phyloP scores from a whole-genome alignment of 768 basidiomycete genomes.

The Calocybe cyanea region DNA sequence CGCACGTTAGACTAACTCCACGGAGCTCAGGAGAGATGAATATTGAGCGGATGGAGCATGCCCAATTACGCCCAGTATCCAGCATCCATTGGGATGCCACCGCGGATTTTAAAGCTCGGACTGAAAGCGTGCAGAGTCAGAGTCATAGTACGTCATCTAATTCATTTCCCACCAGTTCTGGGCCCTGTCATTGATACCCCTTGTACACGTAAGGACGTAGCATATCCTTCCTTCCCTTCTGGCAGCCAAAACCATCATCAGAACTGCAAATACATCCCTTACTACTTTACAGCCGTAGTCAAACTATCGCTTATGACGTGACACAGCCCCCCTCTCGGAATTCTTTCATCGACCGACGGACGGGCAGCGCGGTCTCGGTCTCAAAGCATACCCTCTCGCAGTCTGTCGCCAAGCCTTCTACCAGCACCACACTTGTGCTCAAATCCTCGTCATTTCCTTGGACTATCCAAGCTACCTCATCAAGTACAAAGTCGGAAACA shows the following conservation, averaged over 20 bases:
- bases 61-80: too few species aligned
- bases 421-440: conserved; percentile 3
- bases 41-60: too few species aligned
- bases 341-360: conserved; percentile 4
- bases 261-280: conserved; percentile 6
- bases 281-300: conserved; percentile 1
- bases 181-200: too few species aligned
- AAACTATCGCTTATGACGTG: conserved; percentile 9
- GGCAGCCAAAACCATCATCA: conserved; percentile 3
- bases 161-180: too few species aligned
- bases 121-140: too few species aligned
- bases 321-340: conserved; percentile 6
- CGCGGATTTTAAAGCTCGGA: too few species aligned
- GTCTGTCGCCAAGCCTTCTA: conserved; percentile 10
- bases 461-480: conserved; percentile 8
- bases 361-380: conserved; percentile 3
- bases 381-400: conserved; percentile 5
- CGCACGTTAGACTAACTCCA: too few species aligned
- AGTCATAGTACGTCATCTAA: too few species aligned
- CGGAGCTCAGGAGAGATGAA: too few species aligned
- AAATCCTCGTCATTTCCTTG: conserved; percentile 12
- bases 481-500: not conserved
- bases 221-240: conserved; percentile 10
- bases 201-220: too few species aligned
- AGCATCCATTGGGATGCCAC: too few species aligned